Conservation (phyloP, 2,329 filamentous ascomycete genomes). For the Coniochaeta prunicola region DNA sequence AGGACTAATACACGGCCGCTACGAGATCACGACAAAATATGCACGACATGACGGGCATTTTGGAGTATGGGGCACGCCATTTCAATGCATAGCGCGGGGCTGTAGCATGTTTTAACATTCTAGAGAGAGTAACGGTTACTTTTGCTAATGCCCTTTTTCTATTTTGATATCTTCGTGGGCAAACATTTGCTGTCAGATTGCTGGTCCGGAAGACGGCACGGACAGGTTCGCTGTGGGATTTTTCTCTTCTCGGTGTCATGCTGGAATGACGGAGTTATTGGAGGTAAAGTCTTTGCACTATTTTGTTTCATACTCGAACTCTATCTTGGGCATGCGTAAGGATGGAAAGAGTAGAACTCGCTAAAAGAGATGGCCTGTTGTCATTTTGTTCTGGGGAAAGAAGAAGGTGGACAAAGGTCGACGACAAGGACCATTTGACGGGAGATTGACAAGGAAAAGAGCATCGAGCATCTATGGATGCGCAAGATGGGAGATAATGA, state of each 20-base stretch:
- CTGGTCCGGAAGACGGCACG: not conserved
- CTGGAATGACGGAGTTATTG: too few relatives aligned
- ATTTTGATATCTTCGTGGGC: not conserved
- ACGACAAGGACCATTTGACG: not conserved
- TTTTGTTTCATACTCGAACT: too few relatives aligned
- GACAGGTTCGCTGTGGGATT: not conserved
- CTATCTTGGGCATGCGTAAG: too few relatives aligned
- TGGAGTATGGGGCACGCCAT: not conserved
- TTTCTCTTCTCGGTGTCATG: too few relatives aligned
- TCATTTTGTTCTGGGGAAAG: too few relatives aligned
- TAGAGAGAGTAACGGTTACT: not conserved
- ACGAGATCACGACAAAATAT: not conserved
- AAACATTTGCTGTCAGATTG: not conserved
- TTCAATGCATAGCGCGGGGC: not conserved
- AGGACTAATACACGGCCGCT: not conserved
- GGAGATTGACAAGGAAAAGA: not conserved
- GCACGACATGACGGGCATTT: not conserved
- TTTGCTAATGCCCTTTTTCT: not conserved
- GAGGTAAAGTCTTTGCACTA: too few relatives aligned
- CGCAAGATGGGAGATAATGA: not conserved
- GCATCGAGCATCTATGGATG: not conserved
- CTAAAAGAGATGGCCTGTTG: not conserved
- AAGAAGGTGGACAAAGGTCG: not conserved
- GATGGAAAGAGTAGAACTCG: not conserved
- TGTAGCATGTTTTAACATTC: not conserved